phyloP scores from a whole-genome alignment of 1,284 basidiomycete species.

The Microbotryum scabiosae region DNA sequence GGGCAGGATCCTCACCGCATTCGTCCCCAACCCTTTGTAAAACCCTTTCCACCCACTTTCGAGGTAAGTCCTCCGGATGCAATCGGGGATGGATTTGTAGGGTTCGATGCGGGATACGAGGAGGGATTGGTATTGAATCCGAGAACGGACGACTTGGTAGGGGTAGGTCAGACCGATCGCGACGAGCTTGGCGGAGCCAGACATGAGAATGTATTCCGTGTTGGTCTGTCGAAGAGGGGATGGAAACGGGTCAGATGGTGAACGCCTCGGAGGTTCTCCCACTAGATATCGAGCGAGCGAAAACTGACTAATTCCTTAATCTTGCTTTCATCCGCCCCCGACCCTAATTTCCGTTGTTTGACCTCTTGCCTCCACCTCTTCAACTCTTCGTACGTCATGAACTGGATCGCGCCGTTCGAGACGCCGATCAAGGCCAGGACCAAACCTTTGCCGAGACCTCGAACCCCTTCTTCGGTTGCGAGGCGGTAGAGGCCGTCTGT shows the following conservation, averaged over 20 bases:
- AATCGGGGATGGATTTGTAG: slow-evolving; percentile 73
- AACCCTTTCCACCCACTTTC: slow-evolving; percentile 78
- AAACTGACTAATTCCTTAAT: slow-evolving; percentile 72
- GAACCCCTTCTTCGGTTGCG: slow-evolving; percentile 54
- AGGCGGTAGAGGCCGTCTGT: slow-evolving; percentile 65
- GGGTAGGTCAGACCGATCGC: slow-evolving; percentile 87
- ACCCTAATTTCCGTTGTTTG: slow-evolving; percentile 51
- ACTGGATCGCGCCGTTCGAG: slow-evolving; percentile 90
- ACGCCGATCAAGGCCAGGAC: slow-evolving; percentile 85
- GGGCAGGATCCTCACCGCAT: slow-evolving; percentile 87
- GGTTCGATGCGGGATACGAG: slow-evolving; percentile 2
- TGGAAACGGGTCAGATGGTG: background rate
- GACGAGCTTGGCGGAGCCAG: slow-evolving; percentile 77
- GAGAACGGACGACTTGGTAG: slow-evolving; percentile 91
- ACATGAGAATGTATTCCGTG: slow-evolving; percentile 83
- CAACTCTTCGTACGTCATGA: slow-evolving; percentile 93
- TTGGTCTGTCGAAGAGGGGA: slow-evolving; percentile 60
- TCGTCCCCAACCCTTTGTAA: slow-evolving; percentile 92
- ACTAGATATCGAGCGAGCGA: background rate
- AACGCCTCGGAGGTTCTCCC: no score
- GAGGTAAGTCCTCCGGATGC: slow-evolving; percentile 68
- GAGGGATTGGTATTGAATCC: slow-evolving; percentile 64
- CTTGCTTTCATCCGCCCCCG: slow-evolving; percentile 44
- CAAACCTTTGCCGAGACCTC: slow-evolving; percentile 80
- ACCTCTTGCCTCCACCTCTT: slow-evolving; percentile 66